Evolutionary conservation across 2,329 filamentous ascomycete genomes (phyloP), one percentile per base, ranked within the genome.

Genomic region (Exophiala bonariae): DNA sequence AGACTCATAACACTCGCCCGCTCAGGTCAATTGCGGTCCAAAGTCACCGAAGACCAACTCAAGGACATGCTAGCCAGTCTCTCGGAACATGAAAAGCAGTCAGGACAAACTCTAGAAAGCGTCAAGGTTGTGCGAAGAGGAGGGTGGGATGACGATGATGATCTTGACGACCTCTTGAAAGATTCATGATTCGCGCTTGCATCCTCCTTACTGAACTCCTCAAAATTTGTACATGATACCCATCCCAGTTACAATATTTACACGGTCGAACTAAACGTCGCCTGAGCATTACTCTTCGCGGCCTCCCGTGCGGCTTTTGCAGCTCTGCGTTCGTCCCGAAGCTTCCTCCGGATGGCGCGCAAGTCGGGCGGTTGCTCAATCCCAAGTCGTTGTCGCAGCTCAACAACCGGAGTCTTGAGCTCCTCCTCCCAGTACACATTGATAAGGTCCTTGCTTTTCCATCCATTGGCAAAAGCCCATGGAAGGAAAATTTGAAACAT

Each of bases 371-470:
- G 93, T 63, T 81, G 82, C 73, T 97, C 89, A 44, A 99, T 90
- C 2, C 88, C 85, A 59, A 99, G 65, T 64, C 90, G 79, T 3
- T 63, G 67, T 56, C 93, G 79, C 65, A 99, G 64, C 56, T 85
- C 87, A 41, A 82, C 78, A 19, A 95, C 88, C 67, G 95, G 85
- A 47, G 83, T 87, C 71, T 91, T 85, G 57, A 99, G 70, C 71
- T 92, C 81, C 74, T 97, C 89, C 70, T 99, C 93, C 93, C 93
- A 99, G 65, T 96, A 99, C 1, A 99, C 85, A 67, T 96, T 96
- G 57, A 99, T 91, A 26, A 97, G 75, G 63, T 95, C 88, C 61
- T 86, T 82, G 38, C 83, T 79, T 45, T 79, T 72, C 55, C 89
- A 67, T 11, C 93, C 93, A 66, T 95, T 97, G 44, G 81, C 74